Conservation (phyloP, 2,329 filamentous ascomycete species). For the Colletotrichum sp. region DNA sequence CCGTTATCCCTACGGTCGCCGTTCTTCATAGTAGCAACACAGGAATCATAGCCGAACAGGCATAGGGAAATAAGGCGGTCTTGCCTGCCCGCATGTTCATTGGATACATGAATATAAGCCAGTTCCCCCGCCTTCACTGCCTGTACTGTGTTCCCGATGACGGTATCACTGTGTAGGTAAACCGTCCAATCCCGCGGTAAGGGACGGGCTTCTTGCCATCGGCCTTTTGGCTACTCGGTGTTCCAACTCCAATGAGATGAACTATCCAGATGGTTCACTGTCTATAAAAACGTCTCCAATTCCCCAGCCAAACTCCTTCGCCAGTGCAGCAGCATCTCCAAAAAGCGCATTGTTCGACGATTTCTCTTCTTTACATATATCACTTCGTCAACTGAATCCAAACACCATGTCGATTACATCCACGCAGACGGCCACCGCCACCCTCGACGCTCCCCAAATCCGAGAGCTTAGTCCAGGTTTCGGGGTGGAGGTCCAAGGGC, state of each 20-base stretch:
- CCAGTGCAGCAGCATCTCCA: background rate
- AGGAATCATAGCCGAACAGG: too few relatives aligned
- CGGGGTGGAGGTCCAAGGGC: background rate
- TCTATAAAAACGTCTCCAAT: background rate
- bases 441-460: background rate
- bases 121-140: background rate
- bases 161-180: background rate
- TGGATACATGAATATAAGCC: accelerated
- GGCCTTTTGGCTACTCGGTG: background rate
- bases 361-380: too few relatives aligned
- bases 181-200: background rate
- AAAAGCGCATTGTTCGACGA: too few relatives aligned
- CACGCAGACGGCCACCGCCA: background rate
- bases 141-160: background rate
- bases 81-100: too few relatives aligned
- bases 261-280: background rate
- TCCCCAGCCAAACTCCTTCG: background rate
- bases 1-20: too few relatives aligned
- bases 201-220: background rate
- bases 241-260: background rate
- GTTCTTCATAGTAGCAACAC: too few relatives aligned
- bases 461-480: background rate
- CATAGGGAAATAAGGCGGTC: too few relatives aligned
- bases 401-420: background rate
- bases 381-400: too few relatives aligned